Base-by-base conservation (phyloP, 768 basidiomycete species). In the Mrakia frigida region DNA sequence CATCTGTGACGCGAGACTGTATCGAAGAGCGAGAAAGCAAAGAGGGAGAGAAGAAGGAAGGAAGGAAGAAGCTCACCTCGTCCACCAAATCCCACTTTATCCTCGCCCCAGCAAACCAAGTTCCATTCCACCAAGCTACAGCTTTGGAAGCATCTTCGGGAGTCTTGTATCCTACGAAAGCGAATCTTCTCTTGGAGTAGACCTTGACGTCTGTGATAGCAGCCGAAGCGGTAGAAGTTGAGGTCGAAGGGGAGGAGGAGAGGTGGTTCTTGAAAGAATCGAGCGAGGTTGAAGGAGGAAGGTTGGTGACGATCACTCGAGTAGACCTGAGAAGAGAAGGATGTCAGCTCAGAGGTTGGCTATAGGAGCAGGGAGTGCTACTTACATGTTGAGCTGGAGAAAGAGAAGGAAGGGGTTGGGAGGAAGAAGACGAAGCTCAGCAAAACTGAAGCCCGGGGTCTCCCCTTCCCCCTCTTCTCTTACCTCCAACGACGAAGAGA, bases 101-200 rank as follows among this genome's bases (percentile, higher is more conserved):
- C 78, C 90, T 87, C 13, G 90, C 87, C 10, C 92, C 90, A 65
- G 90, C 92, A 39, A 98, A 86, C 82, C 91, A 98, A 0, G 91
- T 92, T 33, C 87, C 86, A 82, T 95, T 89, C 79, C 91, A 95
- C 91, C 91, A 98, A 50, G 90, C 87, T 81, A 87, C 88, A 0
- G 92, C 94, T 6, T 86, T 85, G 9, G 84, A 75, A 0, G 96
- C 96, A 76, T 97, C 92, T 39, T 87, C 85, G 41, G 90, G 86
- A 0, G 90, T 88, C 84, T 92, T 93, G 86, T 89, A 98, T 0
- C 97, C 97, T 13, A 96, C 86, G 81, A 98, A 99, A 0, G 92
- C 97, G 82, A 99, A 95, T 46, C 92, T 87, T 11, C 97, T 86
- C 82, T 92, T 91, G 37, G 86, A 86, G 5, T 93, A 88, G 70